Evolutionary conservation across 345 rosid genomes (phyloP).

Genomic region (Salix arbutifolia): DNA sequence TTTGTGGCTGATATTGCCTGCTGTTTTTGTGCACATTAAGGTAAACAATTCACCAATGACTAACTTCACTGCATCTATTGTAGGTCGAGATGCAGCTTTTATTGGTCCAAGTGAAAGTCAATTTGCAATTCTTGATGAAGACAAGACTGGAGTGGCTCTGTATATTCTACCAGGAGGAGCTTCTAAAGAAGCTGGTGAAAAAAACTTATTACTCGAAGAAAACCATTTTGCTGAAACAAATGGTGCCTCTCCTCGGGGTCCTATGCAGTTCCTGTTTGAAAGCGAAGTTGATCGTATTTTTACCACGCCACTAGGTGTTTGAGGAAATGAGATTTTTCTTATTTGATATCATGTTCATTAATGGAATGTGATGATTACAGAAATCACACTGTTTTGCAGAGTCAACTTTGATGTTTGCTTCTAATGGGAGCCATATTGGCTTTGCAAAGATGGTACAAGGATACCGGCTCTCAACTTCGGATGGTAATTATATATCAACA

Average conservation of each 20-base stretch:
- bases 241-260: conserved; percentile 69
- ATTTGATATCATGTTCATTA: conserved; percentile 9
- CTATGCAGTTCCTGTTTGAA: conserved; percentile 80
- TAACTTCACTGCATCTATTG: conserved; percentile 6
- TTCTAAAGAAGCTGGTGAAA: conserved; percentile 53
- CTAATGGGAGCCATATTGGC: conserved; percentile 75
- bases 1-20: neutral
- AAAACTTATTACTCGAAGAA: conserved; percentile 52
- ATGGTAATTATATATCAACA: conserved; percentile 82
- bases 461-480: conserved; percentile 59
- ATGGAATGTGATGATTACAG: conserved; percentile 26
- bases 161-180: conserved; percentile 69
- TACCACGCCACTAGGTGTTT: conserved; percentile 88
- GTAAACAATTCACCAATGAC: neutral
- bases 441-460: conserved; percentile 87
- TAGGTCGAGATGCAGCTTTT: conserved; percentile 92
- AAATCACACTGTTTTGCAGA: conserved; percentile 46
- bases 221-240: conserved; percentile 53
- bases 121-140: conserved; percentile 90
- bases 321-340: conserved; percentile 22
- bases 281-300: conserved; percentile 85
- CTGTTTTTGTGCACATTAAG: neutral
- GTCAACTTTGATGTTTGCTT: conserved; percentile 87
- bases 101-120: conserved; percentile 81
- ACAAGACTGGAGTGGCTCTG: conserved; percentile 74